Conservation (phyloP, 2,329 filamentous ascomycete genomes). For the Coniochaeta sp. region DNA sequence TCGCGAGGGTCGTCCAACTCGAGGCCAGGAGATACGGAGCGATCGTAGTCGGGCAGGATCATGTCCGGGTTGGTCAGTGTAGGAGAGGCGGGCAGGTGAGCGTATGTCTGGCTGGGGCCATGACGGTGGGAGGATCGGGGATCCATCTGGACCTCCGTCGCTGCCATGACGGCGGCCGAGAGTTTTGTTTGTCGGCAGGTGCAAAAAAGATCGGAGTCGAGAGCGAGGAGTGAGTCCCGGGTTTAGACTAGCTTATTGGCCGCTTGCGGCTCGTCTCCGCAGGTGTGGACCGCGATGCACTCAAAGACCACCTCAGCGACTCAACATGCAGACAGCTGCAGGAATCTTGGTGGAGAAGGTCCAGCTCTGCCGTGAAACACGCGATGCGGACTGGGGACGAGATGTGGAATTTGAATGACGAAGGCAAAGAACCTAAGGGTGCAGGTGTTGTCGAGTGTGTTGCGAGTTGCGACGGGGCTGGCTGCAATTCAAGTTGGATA, state of each 20-base stretch:
- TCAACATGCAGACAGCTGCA: neutral
- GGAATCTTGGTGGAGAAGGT: neutral
- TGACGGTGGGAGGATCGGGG: slow-evolving; percentile 15
- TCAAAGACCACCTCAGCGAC: neutral
- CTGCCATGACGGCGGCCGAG: slow-evolving; percentile 10
- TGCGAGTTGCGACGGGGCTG: no score
- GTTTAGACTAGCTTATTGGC: neutral
- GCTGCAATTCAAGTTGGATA: neutral
- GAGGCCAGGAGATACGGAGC: slow-evolving; percentile 44
- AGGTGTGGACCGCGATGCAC: neutral
- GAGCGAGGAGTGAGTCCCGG: neutral
- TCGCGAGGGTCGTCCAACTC: slow-evolving; percentile 33
- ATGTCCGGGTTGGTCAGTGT: slow-evolving; percentile 91
- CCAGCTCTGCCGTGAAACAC: neutral
- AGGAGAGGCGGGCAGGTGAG: slow-evolving; percentile 61
- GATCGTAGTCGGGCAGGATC: slow-evolving; percentile 75
- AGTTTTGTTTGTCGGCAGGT: neutral
- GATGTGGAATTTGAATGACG: neutral
- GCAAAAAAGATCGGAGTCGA: neutral
- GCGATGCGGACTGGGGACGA: neutral
- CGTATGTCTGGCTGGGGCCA: slow-evolving; percentile 20
- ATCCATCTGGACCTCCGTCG: slow-evolving; percentile 16
- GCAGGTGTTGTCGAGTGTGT: no score
- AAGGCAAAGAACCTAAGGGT: no score
- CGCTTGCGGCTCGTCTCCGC: slow-evolving; percentile 1